Conservation (phyloP, 2,329 filamentous ascomycete species). For the Pyrenophora teres region DNA sequence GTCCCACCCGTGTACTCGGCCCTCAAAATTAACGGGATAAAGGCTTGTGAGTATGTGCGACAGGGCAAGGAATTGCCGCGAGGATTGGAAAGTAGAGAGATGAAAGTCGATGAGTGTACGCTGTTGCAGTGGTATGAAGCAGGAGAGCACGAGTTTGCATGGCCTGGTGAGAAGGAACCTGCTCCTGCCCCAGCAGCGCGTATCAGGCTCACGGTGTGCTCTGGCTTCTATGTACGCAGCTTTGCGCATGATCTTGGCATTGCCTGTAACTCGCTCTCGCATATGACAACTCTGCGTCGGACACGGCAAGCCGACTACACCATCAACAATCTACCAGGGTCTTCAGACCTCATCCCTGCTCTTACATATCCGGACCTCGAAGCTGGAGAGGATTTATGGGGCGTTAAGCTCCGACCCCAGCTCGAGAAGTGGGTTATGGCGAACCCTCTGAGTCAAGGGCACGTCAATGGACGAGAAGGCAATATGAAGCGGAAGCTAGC, state of each 20-base stretch:
- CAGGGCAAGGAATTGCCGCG: slow-evolving; percentile 31
- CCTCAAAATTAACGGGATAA: slow-evolving; percentile 37
- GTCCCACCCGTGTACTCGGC: slow-evolving; percentile 37
- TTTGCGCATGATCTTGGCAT: slow-evolving; percentile 40
- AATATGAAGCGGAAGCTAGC: slow-evolving; percentile 18
- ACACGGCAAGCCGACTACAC: slow-evolving; percentile 34
- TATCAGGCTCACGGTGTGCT: slow-evolving; percentile 32
- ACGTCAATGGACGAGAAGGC: slow-evolving; percentile 28
- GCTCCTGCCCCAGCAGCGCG: slow-evolving; percentile 26
- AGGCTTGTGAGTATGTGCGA: slow-evolving; percentile 38
- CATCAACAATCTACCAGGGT: slow-evolving; percentile 3
- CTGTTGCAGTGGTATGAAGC: slow-evolving; percentile 33
- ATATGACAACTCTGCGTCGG: slow-evolving; percentile 32
- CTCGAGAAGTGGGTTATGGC: slow-evolving; percentile 30
- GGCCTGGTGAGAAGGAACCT: slow-evolving; percentile 12
- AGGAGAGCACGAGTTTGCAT: slow-evolving; percentile 24
- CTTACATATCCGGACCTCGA: slow-evolving; percentile 32
- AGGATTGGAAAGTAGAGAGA: slow-evolving; percentile 32
- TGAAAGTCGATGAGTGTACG: slow-evolving; percentile 34
- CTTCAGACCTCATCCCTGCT: slow-evolving; percentile 10
- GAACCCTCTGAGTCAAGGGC: slow-evolving; percentile 20
- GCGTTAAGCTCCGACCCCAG: slow-evolving; percentile 23
- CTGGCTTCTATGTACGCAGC: slow-evolving; percentile 42
- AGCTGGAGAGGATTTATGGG: slow-evolving; percentile 32
- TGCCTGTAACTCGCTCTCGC: slow-evolving; percentile 27